Base-by-base conservation (phyloP, 2,329 filamentous ascomycete species). In the Paecilomyces dactylethromorphus region DNA sequence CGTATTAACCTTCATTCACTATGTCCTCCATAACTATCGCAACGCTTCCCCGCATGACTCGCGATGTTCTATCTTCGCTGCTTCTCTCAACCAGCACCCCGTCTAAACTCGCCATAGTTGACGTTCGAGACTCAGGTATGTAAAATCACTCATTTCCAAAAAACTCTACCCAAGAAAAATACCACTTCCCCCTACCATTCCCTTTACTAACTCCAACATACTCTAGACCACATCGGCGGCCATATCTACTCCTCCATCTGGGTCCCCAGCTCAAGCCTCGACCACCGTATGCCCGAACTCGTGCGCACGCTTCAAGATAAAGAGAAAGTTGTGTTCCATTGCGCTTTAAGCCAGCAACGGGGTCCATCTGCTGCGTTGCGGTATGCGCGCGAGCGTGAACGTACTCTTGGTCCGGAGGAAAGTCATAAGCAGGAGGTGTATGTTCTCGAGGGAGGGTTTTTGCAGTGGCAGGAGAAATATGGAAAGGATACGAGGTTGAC, bases 311-410 rank as follows among this genome's bases (percentile, higher is more conserved):
- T 97, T 54, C 79, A 85, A 64, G 86, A 88, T 69, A 92, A 91
- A 74, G 85, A 94, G 58, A 88, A 83, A 11, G 91, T 99, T 13
- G 85, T 99, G 1, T 99, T 99, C 74, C 94, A 99, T 78, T 99
- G 94, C 76, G 89, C 90, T 18, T 79, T 97, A 58, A 93, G 89
- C 65, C 94, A 97, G 78, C 89, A 96, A 77, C 83, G 94, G 0
- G 94, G 94, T 0, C 94, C 94, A 0, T 84, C 84, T 55, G 92
- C 93, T 3, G 94, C 94, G 3, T 76, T 96, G 65, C 82, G 83
- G 68, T 97, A 97, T 73, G 71, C 69, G 0, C 70, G 76, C 4
- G 89, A 92, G 76, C 81, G 86, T 53, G 85, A 88, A 65, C 78
- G 82, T 56, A 60, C 81, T 62, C 68, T 79, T 32, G 78, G 76